Base-by-base conservation (phyloP, 192 early-diverging fungal species). In the Entomortierella chlamydospora region DNA sequence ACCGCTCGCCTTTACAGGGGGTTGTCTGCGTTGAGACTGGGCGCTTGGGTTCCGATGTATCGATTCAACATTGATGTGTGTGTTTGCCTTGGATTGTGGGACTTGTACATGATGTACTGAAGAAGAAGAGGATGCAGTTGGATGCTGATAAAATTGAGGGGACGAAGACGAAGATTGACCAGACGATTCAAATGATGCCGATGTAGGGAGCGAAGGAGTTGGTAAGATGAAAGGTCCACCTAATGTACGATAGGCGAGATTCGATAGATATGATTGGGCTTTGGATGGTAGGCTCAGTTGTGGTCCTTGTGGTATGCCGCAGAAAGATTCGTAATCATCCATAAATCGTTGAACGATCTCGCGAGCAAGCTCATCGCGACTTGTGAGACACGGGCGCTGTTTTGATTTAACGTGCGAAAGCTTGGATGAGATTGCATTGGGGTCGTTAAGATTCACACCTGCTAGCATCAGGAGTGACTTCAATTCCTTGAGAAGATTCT, bases 211-310 rank as follows among this genome's bases (percentile, higher is more conserved):
- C 12, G 39, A 1, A 3, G 39, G 43, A 37, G 53, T 17, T 37
- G 41, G 25, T 39, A 42, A 30, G 30, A 29, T 50, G 17, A 42
- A n/a, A 8, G 41, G 50, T 20, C 28, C 52, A 1, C 71, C 60
- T 12, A 69, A 22, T 4, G 73, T 50, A 13, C 73, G 61, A 25
- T 50, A 59, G 2, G 66, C 43, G 9, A 78, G 39, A 47, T 25
- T 63, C 18, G 73, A 58, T 28, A 78, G 33, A 43, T 78, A 69
- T 12, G 73, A 64, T 17, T 68, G 73, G 1, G 73, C 59, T 26
- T 68, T 68, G 31, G 54, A 51, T 1, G 58, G 63, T 11, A 73
- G 12, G 13, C 65, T 41, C 6, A n/a, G 18, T 10, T 50, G 33
- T 22, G 17, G 26, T 28, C 41, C 47, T 51, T 67, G 63, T 1